A percentile compares a stretch with the other conserved stretches of the same genome.
Evolutionary conservation across 1,284 basidiomycete species (phyloP).

Genomic region (Cutaneotrichosporon dermatis): DNA sequence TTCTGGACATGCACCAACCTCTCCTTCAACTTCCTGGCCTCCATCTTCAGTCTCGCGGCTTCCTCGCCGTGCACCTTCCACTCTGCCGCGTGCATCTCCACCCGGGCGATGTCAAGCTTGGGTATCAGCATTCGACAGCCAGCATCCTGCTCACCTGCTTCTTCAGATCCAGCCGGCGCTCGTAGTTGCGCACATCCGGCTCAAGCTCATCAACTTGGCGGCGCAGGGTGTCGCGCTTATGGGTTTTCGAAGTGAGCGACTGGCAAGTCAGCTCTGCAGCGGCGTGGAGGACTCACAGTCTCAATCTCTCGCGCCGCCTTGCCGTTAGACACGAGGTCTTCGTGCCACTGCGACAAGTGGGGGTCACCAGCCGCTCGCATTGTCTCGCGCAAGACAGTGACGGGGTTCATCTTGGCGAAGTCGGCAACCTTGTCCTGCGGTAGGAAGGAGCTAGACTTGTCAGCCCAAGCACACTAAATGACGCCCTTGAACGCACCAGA

Average conservation of each 20-base stretch:
- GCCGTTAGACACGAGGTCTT: conserved; percentile 62
- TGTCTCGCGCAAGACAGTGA: conserved; percentile 79
- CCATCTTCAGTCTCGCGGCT: neutral
- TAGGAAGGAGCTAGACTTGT: conserved; percentile 69
- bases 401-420: conserved; percentile 86
- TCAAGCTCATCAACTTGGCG: conserved; percentile 69
- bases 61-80: neutral
- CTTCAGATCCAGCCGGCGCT: conserved; percentile 57
- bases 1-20: neutral
- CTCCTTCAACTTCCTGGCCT: neutral
- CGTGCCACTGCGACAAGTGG: conserved; percentile 75
- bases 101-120: neutral
- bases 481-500: conserved; percentile 61
- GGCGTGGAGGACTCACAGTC: conserved; percentile 14
- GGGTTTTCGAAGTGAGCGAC: neutral
- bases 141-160: conserved; percentile 8
- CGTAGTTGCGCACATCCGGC: conserved; percentile 69
- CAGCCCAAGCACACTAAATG: too few species aligned
- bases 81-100: neutral
- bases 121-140: neutral
- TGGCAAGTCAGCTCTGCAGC: too few species aligned
- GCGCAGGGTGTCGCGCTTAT: conserved; percentile 61
- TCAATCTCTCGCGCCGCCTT: conserved; percentile 20
- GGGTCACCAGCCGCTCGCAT: conserved; percentile 84
- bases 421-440: conserved; percentile 95